Conservation (phyloP, 2,329 filamentous ascomycete genomes). For the Penicillium sp. region DNA sequence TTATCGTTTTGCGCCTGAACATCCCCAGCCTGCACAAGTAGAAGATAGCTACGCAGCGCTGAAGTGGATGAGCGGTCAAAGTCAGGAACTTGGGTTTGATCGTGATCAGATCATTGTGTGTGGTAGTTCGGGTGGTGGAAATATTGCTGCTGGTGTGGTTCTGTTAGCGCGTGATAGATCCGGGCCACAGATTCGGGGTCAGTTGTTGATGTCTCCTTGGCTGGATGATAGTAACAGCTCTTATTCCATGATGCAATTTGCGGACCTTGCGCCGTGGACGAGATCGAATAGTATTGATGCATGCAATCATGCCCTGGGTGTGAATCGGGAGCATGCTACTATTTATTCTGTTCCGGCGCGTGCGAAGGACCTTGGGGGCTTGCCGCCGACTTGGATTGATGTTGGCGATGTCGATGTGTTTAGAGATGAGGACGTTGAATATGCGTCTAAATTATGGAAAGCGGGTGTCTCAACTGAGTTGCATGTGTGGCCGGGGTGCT, state of each 20-base stretch:
- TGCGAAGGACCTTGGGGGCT: conserved; percentile 1
- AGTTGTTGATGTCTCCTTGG: conserved; percentile 19
- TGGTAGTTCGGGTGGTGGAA: conserved; percentile 65
- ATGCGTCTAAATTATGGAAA: conserved; percentile 8
- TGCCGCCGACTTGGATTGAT: conserved; percentile 15
- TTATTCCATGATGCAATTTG: conserved; percentile 10
- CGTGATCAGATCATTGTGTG: conserved; percentile 57
- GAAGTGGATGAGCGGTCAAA: conserved; percentile 59
- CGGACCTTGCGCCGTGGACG: conserved; percentile 1
- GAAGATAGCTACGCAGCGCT: conserved; percentile 67
- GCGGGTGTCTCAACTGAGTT: conserved; percentile 11
- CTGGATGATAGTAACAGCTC: conserved; percentile 14
- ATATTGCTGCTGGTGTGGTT: conserved; percentile 33
- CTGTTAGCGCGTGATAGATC: conserved; percentile 18
- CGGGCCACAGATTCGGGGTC: conserved; percentile 16
- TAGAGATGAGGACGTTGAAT: conserved; percentile 13
- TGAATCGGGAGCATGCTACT: background rate
- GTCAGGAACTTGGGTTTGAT: conserved; percentile 60
- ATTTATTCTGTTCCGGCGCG: conserved; percentile 5
- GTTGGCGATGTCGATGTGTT: conserved; percentile 14
- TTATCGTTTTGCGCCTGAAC: conserved; percentile 66
- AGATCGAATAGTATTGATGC: conserved; percentile 1
- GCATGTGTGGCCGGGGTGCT: conserved; percentile 14
- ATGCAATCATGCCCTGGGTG: background rate
- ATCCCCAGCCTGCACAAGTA: conserved; percentile 64